phyloP scores from a whole-genome alignment of 352 stramenopile species.

The Globisporangium cylindrosporum region DNA sequence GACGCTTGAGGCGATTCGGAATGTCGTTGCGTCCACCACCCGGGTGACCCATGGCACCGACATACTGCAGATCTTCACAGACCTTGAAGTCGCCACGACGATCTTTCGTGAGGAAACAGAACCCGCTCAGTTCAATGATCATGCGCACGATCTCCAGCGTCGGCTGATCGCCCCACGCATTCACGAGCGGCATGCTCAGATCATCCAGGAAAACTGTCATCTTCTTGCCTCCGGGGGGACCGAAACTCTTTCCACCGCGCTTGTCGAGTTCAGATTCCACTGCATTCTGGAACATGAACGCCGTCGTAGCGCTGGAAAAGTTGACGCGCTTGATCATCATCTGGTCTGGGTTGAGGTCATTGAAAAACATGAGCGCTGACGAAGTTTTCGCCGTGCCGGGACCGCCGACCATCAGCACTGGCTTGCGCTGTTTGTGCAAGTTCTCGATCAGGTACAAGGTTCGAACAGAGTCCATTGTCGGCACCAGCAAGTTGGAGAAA shows the following conservation, averaged over 20 bases:
- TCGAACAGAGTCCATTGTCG: constrained; percentile 98
- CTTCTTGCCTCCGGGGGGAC: constrained; percentile 96
- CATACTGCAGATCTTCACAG: constrained; percentile 97
- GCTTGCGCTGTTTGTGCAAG: constrained; percentile 92
- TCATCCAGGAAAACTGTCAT: constrained; percentile 99
- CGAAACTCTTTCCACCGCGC: constrained; percentile 97
- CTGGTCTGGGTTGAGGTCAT: constrained; percentile 89
- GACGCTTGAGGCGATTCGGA: constrained; percentile 98
- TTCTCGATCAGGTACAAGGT: constrained; percentile 92
- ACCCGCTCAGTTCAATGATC: constrained; percentile 95
- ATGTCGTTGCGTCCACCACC: constrained; percentile 98
- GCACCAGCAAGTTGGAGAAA: constrained; percentile 97
- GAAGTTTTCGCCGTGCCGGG: constrained; percentile 98
- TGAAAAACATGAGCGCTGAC: constrained; percentile 97
- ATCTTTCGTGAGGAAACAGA: constrained; percentile 98
- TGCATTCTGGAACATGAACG: constrained; percentile 97
- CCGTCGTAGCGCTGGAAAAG: constrained; percentile 97
- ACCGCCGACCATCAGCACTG: constrained; percentile 95
- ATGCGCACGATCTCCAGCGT: constrained; percentile 98
- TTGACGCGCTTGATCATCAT: constrained; percentile 98
- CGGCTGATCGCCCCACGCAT: constrained; percentile 98
- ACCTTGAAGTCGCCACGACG: constrained; percentile 98
- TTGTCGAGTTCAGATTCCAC: constrained; percentile 99
- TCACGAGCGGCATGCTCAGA: constrained; percentile 97
- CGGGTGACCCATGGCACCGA: constrained; percentile 97